Conservation (phyloP, 2,329 filamentous ascomycete species). For the Fusarium albidum region DNA sequence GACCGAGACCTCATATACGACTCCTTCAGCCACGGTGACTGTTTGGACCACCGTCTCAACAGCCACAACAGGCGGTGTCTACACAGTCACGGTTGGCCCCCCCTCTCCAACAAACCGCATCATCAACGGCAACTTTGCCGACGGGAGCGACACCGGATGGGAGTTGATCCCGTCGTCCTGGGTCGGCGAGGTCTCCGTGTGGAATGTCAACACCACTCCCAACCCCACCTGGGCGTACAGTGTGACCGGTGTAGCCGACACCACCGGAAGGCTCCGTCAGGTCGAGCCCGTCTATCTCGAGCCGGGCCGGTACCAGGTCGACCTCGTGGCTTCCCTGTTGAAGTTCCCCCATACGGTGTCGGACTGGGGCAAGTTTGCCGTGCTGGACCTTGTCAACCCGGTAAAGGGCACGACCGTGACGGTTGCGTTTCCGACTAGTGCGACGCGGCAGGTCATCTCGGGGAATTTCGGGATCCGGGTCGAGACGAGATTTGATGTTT, state of each 20-base stretch:
- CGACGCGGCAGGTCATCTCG: background rate
- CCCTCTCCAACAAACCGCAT: conserved; percentile 8
- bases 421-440: background rate
- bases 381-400: conserved; percentile 13
- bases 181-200: conserved; percentile 2
- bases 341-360: background rate
- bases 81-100: conserved; percentile 17
- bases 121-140: conserved; percentile 17
- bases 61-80: conserved; percentile 7
- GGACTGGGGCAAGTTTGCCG: background rate
- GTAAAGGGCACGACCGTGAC: conserved; percentile 12
- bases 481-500: background rate
- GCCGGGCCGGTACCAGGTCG: conserved; percentile 6
- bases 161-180: conserved; percentile 8
- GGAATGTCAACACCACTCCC: background rate
- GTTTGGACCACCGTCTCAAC: conserved; percentile 18
- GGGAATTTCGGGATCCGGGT: background rate
- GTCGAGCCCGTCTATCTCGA: conserved; percentile 9
- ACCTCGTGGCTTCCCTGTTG: background rate
- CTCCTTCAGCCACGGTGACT: conserved; percentile 11
- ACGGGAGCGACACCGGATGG: conserved; percentile 10
- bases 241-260: background rate
- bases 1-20: conserved; percentile 7
- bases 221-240: conserved; percentile 1
- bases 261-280: conserved; percentile 6